A percentile compares a stretch with the other conserved stretches of the same genome.
These are phyloP conservation scores for Neurospora sp. DNA, from an alignment of 2,329 filamentous ascomycete species.

Conservation along the genomic window DNA sequence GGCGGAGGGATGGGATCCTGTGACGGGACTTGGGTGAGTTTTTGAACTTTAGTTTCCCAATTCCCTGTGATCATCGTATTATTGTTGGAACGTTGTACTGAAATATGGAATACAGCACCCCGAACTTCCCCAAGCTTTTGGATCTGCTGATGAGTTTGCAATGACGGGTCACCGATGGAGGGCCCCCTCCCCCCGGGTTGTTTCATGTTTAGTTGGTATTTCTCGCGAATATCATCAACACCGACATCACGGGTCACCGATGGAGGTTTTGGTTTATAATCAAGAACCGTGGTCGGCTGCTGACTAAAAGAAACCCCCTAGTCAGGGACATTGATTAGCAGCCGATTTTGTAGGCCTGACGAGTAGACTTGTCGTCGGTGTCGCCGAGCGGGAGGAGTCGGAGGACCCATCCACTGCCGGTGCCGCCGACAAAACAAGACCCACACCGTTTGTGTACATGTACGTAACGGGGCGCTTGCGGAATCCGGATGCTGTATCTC, in stretches of 20 bases:
- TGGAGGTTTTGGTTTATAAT: background rate
- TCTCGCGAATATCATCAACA: background rate
- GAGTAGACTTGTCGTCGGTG: background rate
- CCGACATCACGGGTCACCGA: background rate
- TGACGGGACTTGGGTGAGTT: slow-evolving; percentile 25
- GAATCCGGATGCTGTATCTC: background rate
- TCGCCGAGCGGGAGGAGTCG: background rate
- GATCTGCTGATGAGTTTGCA: slow-evolving; percentile 24
- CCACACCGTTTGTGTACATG: background rate
- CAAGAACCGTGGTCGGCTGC: background rate
- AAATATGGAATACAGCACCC: slow-evolving; percentile 16
- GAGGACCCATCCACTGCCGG: no score
- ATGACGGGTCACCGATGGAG: slow-evolving; percentile 2
- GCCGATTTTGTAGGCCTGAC: no score
- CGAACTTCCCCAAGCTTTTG: slow-evolving; percentile 24
- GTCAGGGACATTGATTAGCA: no score
- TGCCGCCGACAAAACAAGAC: background rate
- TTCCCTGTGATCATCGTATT: background rate
- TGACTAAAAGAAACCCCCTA: no score
- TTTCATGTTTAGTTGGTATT: no score
- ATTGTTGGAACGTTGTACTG: background rate
- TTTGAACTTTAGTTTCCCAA: no score
- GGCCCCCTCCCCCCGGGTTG: background rate
- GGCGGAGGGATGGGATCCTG: slow-evolving; percentile 31
- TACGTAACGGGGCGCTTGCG: background rate